These are phyloP conservation scores for Lumnitzera littorea DNA, from an alignment of 345 rosid genomes.

Conservation along the genomic window DNA sequence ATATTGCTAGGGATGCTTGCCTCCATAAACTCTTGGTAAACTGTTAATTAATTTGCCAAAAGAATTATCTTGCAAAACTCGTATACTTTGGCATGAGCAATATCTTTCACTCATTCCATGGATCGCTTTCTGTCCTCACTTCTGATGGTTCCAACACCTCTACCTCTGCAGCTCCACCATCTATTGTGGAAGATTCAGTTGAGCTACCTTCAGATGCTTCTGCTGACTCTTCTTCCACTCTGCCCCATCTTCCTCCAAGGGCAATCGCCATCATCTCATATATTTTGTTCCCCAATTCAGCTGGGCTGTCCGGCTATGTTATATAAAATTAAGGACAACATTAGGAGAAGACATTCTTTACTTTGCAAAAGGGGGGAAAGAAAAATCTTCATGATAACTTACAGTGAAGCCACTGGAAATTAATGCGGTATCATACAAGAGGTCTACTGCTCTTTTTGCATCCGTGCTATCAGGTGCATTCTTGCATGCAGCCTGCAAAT, in stretches of 20 bases:
- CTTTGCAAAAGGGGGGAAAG: background rate
- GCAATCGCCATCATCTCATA: slow-evolving; percentile 99
- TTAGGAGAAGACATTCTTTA: background rate
- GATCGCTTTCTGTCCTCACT: slow-evolving; percentile 80
- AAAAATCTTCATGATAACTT: slow-evolving; percentile 12
- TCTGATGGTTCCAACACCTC: slow-evolving; percentile 90
- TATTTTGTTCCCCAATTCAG: slow-evolving; percentile 88
- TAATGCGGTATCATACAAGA: slow-evolving; percentile 83
- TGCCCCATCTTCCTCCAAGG: slow-evolving; percentile 97
- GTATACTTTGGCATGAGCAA: background rate
- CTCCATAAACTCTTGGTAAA: too few relatives aligned
- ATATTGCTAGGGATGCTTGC: too few relatives aligned
- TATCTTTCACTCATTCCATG: slow-evolving; percentile 54
- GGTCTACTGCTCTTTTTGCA: slow-evolving; percentile 87
- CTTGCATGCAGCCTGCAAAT: slow-evolving; percentile 87
- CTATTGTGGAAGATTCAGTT: slow-evolving; percentile 17
- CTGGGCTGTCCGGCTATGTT: slow-evolving; percentile 93
- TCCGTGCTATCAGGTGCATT: slow-evolving; percentile 74
- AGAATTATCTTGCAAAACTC: too few relatives aligned
- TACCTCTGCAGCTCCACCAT: slow-evolving; percentile 26
- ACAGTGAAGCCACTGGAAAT: slow-evolving; percentile 96
- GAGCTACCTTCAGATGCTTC: slow-evolving; percentile 19
- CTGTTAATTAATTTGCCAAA: too few relatives aligned
- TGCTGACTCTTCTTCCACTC: slow-evolving; percentile 41
- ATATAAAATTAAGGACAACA: background rate